A percentile compares a stretch with the other conserved stretches of the same genome.
These are phyloP conservation scores for Platanthera zijinensis DNA, from an alignment of 106 monocot genomes.

Conservation along the genomic window DNA sequence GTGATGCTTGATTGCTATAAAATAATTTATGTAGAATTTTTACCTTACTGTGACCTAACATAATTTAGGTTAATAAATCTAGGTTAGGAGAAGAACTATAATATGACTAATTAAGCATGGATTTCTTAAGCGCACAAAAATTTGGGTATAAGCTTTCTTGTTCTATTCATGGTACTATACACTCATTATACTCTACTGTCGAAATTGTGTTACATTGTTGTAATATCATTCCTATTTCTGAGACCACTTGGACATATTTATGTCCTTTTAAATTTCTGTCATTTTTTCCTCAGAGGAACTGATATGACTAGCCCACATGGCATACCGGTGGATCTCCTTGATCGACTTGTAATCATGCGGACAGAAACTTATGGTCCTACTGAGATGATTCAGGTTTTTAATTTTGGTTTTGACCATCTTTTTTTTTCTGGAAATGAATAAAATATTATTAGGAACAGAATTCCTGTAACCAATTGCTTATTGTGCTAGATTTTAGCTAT, in stretches of 20 bases:
- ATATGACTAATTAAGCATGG: background rate
- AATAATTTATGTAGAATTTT: background rate
- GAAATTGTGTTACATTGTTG: background rate
- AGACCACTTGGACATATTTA: background rate
- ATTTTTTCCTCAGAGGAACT: slow-evolving; percentile 63
- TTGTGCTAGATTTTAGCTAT: slow-evolving; percentile 79
- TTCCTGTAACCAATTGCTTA: background rate
- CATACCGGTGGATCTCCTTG: slow-evolving; percentile 87
- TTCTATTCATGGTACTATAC: background rate
- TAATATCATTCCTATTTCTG: too few species aligned
- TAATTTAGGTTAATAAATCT: background rate
- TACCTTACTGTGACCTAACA: background rate
- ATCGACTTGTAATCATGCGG: slow-evolving; percentile 84
- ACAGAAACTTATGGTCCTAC: slow-evolving; percentile 94
- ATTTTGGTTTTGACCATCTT: background rate
- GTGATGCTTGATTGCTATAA: background rate
- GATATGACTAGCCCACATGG: slow-evolving; percentile 95
- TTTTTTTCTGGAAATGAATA: background rate
- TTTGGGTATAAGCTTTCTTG: background rate
- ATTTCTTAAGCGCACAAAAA: background rate
- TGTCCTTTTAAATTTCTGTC: background rate
- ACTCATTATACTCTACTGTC: background rate
- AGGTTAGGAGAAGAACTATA: background rate
- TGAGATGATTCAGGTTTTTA: slow-evolving; percentile 94
- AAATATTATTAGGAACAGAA: background rate